Conservation (phyloP, 768 basidiomycete species). For the Tricholoma matsutake region DNA sequence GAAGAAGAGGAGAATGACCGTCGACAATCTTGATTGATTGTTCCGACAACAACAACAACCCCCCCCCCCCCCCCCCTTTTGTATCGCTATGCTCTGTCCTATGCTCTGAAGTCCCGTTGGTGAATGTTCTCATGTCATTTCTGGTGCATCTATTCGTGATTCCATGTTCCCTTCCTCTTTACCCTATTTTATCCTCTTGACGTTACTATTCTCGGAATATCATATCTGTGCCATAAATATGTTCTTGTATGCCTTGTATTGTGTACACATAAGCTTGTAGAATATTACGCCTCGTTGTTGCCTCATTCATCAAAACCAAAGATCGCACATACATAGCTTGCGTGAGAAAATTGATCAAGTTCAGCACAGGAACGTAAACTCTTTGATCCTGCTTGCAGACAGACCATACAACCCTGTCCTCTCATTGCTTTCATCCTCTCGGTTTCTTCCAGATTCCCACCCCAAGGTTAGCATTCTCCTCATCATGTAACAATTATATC, state of each 20-base stretch:
- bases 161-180: background rate
- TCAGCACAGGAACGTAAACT: conserved; percentile 15
- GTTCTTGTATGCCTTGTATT: background rate
- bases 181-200: conserved; percentile 1
- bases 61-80: background rate
- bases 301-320: conserved; percentile 10
- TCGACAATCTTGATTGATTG: conserved; percentile 21
- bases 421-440: conserved; percentile 11
- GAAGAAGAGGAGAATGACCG: conserved; percentile 49
- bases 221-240: conserved; percentile 5
- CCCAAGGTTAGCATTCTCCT: conserved; percentile 13
- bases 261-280: background rate
- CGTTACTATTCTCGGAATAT: background rate
- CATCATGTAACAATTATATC: background rate
- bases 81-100: conserved; percentile 1
- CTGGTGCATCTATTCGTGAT: conserved; percentile 2
- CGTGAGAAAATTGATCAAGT: conserved; percentile 25
- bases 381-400: conserved; percentile 18
- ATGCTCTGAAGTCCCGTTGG: background rate
- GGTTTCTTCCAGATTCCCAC: conserved; percentile 10
- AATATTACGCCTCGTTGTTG: background rate
- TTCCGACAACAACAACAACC: background rate
- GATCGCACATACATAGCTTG: conserved; percentile 12
- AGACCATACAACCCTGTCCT: conserved; percentile 20
- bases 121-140: conserved; percentile 3